Base-by-base conservation (phyloP, 805 yeast species). In the Kuraishia molischiana region DNA sequence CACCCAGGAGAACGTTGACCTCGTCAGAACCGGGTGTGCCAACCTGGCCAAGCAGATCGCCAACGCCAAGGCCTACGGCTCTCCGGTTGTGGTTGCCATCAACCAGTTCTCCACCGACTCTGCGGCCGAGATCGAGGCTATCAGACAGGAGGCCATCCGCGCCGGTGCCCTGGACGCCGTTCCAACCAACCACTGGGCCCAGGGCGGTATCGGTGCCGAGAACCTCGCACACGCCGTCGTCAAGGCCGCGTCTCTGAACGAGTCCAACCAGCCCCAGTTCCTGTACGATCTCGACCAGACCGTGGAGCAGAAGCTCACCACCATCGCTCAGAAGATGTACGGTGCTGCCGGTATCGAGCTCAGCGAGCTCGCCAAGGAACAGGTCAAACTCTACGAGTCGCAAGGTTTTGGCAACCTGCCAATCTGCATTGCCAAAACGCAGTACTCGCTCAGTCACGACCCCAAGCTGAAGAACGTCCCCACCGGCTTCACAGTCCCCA, bases 161-260 rank as follows among this genome's bases (percentile, higher is more conserved):
- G 95, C 96, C n/a, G 97, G 97, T 49, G 97, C 97, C 8, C 69
- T 71, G 44, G 94, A 79, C 55, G 97, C 97, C 10, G 85, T 87
- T 47, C 79, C 84, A 14, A 77, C 95, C 5, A 83, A 80, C 62
- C 97, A 90, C 62, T 90, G 95, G 95, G 95, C 85, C 49, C 74
- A 85, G 61, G 97, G 97, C 65, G 97, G 97, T 46, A 63, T 64
- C 43, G 97, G 97, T 40, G 95, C 97, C 19, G 57, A 84, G 40
- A 78, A 73, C 26, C 72, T 90, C 41, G 97, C 97, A 32, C 61
- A 80, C 47, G 83, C 92, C 37, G 95, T 90, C 28, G 73, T 84
- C 39, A 68, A 74, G 47, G 90, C 94, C 22, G 74, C 83, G 20
- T 53, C 62, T 44, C n/a, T 28, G 28, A 50, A 52, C 38, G 66